Percentiles rank a stretch among this genome's conserved stretches.
These are phyloP conservation scores for Cutaneotrichosporon dermatis DNA, from an alignment of 1,284 basidiomycete species.

Conservation along the genomic window DNA sequence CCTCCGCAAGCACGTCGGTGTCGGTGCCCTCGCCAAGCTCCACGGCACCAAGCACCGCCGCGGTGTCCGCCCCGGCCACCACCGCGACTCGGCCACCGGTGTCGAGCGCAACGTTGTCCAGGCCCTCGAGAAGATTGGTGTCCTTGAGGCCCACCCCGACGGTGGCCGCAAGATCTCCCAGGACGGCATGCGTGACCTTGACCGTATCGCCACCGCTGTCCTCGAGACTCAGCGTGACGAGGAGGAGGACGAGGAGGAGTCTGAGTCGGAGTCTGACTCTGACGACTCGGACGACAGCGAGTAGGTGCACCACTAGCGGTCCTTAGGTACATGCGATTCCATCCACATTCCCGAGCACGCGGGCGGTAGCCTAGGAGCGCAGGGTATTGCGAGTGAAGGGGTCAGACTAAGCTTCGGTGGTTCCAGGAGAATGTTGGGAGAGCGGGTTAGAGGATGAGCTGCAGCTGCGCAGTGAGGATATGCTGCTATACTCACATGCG, in stretches of 20 bases:
- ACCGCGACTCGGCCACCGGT: constrained; percentile 77
- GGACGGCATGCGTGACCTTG: constrained; percentile 91
- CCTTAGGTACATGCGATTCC: constrained; percentile 22
- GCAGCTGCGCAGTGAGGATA: no score
- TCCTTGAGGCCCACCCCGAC: constrained; percentile 88
- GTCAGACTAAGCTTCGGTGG: no score
- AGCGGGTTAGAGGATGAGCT: no score
- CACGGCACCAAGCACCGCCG: constrained; percentile 95
- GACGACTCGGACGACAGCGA: constrained; percentile 52
- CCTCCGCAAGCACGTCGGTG: constrained; percentile 97
- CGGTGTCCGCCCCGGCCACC: constrained; percentile 92
- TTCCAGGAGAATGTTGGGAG: no score
- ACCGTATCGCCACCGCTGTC: constrained; percentile 92
- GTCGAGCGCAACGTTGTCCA: constrained; percentile 92
- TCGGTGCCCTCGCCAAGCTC: constrained; percentile 88
- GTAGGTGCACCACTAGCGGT: constrained; percentile 37
- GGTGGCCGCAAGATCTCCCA: constrained; percentile 95
- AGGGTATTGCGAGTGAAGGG: no score
- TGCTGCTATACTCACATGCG: no score
- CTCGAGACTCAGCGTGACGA: constrained; percentile 82
- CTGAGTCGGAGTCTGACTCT: constrained; percentile 71
- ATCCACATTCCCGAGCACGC: constrained; percentile 14
- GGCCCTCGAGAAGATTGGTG: constrained; percentile 97
- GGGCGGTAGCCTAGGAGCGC: background rate
- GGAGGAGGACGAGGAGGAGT: constrained; percentile 81